phyloP scores from a whole-genome alignment of 2,329 filamentous ascomycete species.

The Stachybotrys elegans region DNA sequence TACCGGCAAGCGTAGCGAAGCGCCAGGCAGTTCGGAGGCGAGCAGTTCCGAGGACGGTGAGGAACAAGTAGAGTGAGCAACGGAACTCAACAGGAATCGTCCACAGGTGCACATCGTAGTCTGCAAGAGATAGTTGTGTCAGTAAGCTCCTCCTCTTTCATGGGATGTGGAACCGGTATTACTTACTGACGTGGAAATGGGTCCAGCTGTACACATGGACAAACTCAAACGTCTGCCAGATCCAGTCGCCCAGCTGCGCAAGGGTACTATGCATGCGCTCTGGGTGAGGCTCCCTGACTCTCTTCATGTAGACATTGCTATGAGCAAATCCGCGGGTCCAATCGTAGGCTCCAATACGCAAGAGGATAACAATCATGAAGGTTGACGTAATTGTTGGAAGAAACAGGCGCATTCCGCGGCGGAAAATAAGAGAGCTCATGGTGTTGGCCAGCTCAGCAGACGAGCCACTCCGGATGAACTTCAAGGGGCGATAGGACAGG shows the following conservation, averaged over 20 bases:
- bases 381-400: conserved; percentile 47
- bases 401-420: conserved; percentile 46
- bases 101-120: conserved; percentile 56
- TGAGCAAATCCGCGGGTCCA: conserved; percentile 40
- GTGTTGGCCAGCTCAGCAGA: conserved; percentile 35
- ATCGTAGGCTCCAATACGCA: conserved; percentile 43
- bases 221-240: conserved; percentile 41
- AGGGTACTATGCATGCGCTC: conserved; percentile 27
- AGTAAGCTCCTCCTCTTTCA: too few species aligned
- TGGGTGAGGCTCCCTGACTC: conserved; percentile 45
- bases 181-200: conserved; percentile 39
- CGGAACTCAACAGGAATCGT: conserved; percentile 59
- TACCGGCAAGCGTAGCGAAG: conserved; percentile 31
- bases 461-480: conserved; percentile 33
- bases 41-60: conserved; percentile 45
- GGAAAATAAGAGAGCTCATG: conserved; percentile 46
- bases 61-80: conserved; percentile 53
- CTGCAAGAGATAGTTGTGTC: too few species aligned
- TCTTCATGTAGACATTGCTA: conserved; percentile 38
- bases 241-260: conserved; percentile 42
- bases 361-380: conserved; percentile 37
- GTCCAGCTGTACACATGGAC: conserved; percentile 48
- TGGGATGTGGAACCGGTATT: conserved; percentile 18
- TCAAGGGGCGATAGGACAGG: conserved; percentile 47
- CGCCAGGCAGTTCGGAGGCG: conserved; percentile 37